Base-by-base conservation (phyloP, 2,329 filamentous ascomycete species). In the Curvularia hawaiiensis region DNA sequence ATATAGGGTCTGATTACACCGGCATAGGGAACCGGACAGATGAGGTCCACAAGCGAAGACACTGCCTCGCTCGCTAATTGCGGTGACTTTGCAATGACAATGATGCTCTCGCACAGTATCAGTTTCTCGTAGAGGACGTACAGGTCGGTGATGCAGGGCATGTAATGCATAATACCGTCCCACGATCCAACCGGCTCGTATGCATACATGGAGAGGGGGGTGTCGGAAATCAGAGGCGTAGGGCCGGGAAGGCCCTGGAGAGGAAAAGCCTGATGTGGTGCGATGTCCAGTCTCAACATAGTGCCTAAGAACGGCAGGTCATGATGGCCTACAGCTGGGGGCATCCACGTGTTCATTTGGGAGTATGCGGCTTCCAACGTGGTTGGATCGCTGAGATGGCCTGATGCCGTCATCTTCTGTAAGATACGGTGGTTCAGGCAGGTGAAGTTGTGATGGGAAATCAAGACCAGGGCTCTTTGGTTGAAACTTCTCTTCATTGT, bases 401-500 rank as follows among this genome's bases (percentile, higher is more conserved):
- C 71, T 14, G 68, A 66, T 31, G 69, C 68, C 4, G 75, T 77
- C 72, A 79, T 76, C 43, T 67, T 67, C 33, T 72, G 67, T 7
- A 79, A 61, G 2, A 79, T 53, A 20, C 64, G 64, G 38, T 69
- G 64, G 65, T 74, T 74, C 47, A 78, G 75, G 16, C 74, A 60
- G 5, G 74, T 66, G 49, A 79, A 79, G 49, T 75, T 71, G 62
- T 79, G 76, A 38, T 76, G 74, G 1, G 77, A 78, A 26, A 79
- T 65, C n/a, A 78, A 51, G 11, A 78, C 75, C 5, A 79, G 62
- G 9, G 72, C 74, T 53, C 76, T 68, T 50, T 79, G 77, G 51
- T 78, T 78, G 68, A 78, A 79, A 48, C 75, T 76, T 43, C 77
- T 67, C 61, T 79, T 79, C 68, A 77, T 78, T 1, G 70, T 72